Conservation (phyloP, 208 protist genomes). For the Trypanosoma melophagium region DNA sequence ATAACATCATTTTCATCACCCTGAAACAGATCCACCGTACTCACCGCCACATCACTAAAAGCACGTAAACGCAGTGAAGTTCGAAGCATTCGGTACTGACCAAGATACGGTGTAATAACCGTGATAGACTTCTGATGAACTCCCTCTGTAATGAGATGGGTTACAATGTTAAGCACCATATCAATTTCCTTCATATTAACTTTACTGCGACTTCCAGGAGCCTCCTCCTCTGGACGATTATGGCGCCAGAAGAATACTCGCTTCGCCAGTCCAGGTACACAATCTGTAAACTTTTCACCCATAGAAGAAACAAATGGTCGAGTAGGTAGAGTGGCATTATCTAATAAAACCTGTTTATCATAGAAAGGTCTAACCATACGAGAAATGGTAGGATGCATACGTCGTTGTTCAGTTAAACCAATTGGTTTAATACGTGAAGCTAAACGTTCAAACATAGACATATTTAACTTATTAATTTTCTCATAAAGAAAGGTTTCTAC, state of each 20-base stretch:
- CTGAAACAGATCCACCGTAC: constrained; percentile 95
- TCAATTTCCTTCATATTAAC: constrained; percentile 81
- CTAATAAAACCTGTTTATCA: constrained; percentile 54
- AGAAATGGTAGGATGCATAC: constrained; percentile 88
- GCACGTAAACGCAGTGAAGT: constrained; percentile 67
- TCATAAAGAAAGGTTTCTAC: constrained; percentile 90
- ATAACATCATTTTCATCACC: constrained; percentile 95
- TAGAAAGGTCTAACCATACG: constrained; percentile 88
- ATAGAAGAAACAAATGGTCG: constrained; percentile 54
- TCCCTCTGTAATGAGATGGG: constrained; percentile 77
- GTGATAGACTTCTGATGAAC: constrained; percentile 90
- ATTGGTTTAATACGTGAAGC: constrained; percentile 50
- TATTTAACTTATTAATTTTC: constrained; percentile 82
- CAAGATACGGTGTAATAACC: constrained; percentile 94
- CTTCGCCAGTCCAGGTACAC: constrained; percentile 65
- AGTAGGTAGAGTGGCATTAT: constrained; percentile 50
- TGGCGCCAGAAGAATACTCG: constrained; percentile 91
- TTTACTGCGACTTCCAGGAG: constrained; percentile 79
- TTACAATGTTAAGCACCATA: constrained; percentile 75
- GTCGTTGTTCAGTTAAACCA: constrained; percentile 86
- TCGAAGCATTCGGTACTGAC: constrained; percentile 85
- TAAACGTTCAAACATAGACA: constrained; percentile 91
- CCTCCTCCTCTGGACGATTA: constrained; percentile 77
- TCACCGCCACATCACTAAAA: constrained; percentile 73
- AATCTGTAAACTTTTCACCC: constrained; percentile 31